Evolutionary conservation across 1,284 basidiomycete species (phyloP).

Genomic region (Ustilago vetiveriae): DNA sequence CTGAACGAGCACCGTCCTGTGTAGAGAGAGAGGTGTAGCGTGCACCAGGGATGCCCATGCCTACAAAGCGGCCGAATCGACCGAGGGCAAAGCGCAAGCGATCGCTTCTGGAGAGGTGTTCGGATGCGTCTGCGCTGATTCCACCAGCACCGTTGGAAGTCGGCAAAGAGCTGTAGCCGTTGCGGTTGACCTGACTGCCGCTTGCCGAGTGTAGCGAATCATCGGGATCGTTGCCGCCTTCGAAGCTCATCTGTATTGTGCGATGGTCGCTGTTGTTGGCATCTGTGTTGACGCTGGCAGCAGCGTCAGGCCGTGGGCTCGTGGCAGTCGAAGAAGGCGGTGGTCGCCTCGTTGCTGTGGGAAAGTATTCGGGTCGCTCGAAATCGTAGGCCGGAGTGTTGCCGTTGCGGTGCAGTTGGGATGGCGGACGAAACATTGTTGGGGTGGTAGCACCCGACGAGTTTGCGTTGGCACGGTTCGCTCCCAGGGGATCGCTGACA

Average conservation of each 20-base stretch:
- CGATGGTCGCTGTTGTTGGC: slow-evolving; percentile 13
- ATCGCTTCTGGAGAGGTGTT: slow-evolving; percentile 34
- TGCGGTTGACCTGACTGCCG: slow-evolving; percentile 15
- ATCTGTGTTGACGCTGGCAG: not conserved
- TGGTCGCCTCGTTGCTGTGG: slow-evolving; percentile 20
- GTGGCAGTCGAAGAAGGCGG: slow-evolving; percentile 26
- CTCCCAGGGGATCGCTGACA: slow-evolving; percentile 39
- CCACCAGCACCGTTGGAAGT: slow-evolving; percentile 17
- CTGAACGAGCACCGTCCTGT: slow-evolving; percentile 24
- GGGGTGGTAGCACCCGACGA: slow-evolving; percentile 3
- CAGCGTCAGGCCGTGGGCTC: slow-evolving; percentile 11
- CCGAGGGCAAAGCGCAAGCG: slow-evolving; percentile 53
- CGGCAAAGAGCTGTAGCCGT: slow-evolving; percentile 33
- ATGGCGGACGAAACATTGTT: slow-evolving; percentile 4
- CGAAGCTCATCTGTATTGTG: slow-evolving; percentile 36
- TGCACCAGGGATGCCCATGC: slow-evolving; percentile 65
- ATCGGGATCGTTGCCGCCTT: slow-evolving; percentile 22
- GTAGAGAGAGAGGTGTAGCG: slow-evolving; percentile 48
- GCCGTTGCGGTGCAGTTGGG: slow-evolving; percentile 3
- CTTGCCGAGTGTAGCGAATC: slow-evolving; percentile 17
- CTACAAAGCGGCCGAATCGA: slow-evolving; percentile 61
- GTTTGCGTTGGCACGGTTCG: slow-evolving; percentile 28
- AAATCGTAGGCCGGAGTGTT: slow-evolving; percentile 52
- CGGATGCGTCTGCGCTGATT: slow-evolving; percentile 12
- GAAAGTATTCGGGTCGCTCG: slow-evolving; percentile 58